A percentile compares a stretch with the other conserved stretches of the same genome.
Evolutionary conservation across 495 filamentous ascomycete genomes (phyloP).

Genomic region (Aspergillus sclerotiicarbonarius): DNA sequence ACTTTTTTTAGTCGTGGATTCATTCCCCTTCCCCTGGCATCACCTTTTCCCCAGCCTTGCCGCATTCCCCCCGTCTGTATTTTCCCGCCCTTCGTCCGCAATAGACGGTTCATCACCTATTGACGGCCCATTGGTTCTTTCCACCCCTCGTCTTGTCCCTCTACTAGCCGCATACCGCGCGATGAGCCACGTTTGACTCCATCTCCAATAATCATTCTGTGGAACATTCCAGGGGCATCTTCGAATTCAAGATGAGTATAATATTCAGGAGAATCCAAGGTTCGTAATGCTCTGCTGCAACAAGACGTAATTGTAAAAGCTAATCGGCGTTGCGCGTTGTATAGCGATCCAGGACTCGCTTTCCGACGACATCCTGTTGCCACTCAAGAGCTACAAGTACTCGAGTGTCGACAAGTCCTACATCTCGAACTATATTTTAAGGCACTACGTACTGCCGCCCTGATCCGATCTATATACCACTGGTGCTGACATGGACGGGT

Average conservation of each 20-base stretch:
- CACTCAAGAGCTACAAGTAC: conserved; percentile 95
- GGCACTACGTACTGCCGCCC: conserved; percentile 75
- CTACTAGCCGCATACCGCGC: conserved; percentile 12
- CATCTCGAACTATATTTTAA: conserved; percentile 88
- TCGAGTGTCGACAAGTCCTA: conserved; percentile 95
- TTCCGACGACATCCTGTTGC: conserved; percentile 68
- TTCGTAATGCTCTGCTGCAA: conserved; percentile 12
- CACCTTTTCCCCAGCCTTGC: background rate
- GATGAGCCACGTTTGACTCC: conserved; percentile 18
- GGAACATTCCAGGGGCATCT: conserved; percentile 6
- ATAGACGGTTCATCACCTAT: background rate
- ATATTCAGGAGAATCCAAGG: conserved; percentile 46
- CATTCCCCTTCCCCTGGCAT: background rate
- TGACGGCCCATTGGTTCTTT: background rate
- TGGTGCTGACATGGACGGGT: conserved; percentile 7
- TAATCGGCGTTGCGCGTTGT: conserved; percentile 15
- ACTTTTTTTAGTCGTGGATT: background rate
- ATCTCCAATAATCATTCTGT: background rate
- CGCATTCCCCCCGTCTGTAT: background rate
- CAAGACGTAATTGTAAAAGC: conserved; percentile 6
- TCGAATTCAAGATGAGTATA: conserved; percentile 31
- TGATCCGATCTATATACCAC: background rate
- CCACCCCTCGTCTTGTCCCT: background rate
- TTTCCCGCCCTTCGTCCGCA: background rate
- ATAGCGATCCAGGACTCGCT: conserved; percentile 58